Conservation (phyloP, 108 stramenopile genomes). For the Cyclotella kingstonii region DNA sequence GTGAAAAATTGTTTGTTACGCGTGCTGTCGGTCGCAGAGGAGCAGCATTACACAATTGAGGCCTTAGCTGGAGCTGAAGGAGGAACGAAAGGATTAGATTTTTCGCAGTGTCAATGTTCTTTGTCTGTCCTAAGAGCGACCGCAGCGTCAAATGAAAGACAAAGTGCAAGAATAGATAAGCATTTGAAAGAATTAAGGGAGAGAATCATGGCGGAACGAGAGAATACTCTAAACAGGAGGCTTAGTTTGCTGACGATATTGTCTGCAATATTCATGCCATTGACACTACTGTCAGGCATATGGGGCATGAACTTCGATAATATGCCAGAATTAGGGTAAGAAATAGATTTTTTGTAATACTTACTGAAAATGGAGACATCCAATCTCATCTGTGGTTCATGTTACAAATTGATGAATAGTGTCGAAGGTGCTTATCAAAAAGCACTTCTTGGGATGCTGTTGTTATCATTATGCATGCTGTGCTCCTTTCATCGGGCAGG, state of each 20-base stretch:
- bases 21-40: constrained; percentile 51
- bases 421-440: constrained; percentile 38
- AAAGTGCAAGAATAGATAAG: constrained; percentile 46
- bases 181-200: constrained; percentile 42
- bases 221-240: constrained; percentile 43
- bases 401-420: too few relatives aligned
- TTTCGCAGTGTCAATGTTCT: constrained; percentile 33
- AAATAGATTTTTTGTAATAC: too few relatives aligned
- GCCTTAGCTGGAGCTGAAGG: constrained; percentile 33
- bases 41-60: constrained; percentile 63
- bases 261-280: constrained; percentile 53
- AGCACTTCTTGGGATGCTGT: constrained; percentile 29
- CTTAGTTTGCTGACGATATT: constrained; percentile 46
- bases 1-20: constrained; percentile 48
- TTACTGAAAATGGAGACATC: too few relatives aligned
- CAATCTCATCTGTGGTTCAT: too few relatives aligned
- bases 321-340: constrained; percentile 53
- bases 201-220: constrained; percentile 39
- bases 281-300: constrained; percentile 48
- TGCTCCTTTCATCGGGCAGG: constrained; percentile 41
- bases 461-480: constrained; percentile 35
- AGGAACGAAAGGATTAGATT: constrained; percentile 42
- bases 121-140: constrained; percentile 38
- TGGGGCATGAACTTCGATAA: constrained; percentile 59
- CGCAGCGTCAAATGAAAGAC: constrained; percentile 48